Evolutionary conservation across 78 protist species (phyloP).

Genomic region (Isochrysis galbana): DNA sequence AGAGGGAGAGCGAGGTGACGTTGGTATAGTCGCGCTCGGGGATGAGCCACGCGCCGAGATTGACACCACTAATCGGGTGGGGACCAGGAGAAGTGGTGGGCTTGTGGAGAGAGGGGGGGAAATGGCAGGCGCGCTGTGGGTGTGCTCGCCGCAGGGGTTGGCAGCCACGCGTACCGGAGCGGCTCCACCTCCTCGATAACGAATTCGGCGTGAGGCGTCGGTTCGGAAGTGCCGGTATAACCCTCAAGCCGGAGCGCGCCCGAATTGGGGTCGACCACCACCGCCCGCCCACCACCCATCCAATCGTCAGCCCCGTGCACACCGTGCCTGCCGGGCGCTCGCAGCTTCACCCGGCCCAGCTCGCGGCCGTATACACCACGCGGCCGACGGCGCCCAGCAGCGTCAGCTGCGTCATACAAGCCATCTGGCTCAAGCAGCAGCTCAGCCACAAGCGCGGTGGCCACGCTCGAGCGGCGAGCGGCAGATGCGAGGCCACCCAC

Average conservation of each 20-base stretch:
- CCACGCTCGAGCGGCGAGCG: not conserved
- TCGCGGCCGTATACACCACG: not conserved
- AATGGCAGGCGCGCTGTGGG: no score
- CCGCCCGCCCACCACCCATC: not conserved
- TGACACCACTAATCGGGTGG: not conserved
- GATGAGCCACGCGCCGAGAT: not conserved
- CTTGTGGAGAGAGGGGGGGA: no score
- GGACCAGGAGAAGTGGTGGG: no score
- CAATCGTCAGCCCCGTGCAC: not conserved
- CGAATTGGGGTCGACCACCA: not conserved
- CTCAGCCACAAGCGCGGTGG: not conserved
- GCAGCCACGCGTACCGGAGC: not conserved
- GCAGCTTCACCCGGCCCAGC: not conserved
- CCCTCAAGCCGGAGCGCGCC: not conserved
- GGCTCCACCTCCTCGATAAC: not conserved
- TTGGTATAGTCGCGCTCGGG: not conserved
- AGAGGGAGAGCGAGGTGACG: not conserved
- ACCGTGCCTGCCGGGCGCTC: not conserved
- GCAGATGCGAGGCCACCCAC: no score
- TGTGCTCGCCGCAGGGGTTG: no score
- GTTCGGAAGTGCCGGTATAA: not conserved
- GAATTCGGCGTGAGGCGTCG: not conserved
- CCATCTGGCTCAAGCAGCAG: no score
- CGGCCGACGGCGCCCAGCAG: not conserved
- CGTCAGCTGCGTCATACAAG: no score